These are phyloP conservation scores for Fusarium concolor DNA, from an alignment of 2,329 filamentous ascomycete genomes.

Conservation along the genomic window DNA sequence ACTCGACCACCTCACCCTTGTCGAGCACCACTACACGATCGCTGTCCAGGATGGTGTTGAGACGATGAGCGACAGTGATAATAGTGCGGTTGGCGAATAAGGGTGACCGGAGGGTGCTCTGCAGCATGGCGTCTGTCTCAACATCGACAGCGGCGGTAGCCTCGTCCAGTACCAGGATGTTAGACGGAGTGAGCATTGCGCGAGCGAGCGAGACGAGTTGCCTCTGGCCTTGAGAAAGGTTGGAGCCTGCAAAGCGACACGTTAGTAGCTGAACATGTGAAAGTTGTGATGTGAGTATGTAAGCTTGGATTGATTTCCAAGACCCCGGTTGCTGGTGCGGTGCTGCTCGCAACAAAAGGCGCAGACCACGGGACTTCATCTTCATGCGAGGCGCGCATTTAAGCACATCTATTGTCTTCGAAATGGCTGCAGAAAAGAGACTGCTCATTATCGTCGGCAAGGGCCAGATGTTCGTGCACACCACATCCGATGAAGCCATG, in stretches of 20 bases:
- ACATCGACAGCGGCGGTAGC: slow-evolving; percentile 84
- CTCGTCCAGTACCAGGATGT: slow-evolving; percentile 97
- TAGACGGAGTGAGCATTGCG: slow-evolving; percentile 92
- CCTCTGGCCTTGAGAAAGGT: slow-evolving; percentile 93
- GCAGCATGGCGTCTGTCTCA: slow-evolving; percentile 75
- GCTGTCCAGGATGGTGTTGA: slow-evolving; percentile 92
- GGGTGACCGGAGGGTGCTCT: slow-evolving; percentile 71
- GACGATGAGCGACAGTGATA: slow-evolving; percentile 97
- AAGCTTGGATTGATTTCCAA: neutral
- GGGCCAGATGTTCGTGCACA: slow-evolving; percentile 20
- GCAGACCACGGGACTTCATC: slow-evolving; percentile 48
- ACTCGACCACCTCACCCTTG: slow-evolving; percentile 89
- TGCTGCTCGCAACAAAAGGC: slow-evolving; percentile 6
- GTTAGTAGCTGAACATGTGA: slow-evolving; percentile 37
- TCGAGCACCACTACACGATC: slow-evolving; percentile 96
- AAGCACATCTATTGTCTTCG: slow-evolving; percentile 42
- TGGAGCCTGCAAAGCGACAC: slow-evolving; percentile 73
- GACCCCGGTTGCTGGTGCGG: slow-evolving; percentile 5
- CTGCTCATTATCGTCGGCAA: slow-evolving; percentile 26
- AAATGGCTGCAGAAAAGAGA: slow-evolving; percentile 29
- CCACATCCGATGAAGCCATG: slow-evolving; percentile 24
- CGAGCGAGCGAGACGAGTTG: slow-evolving; percentile 94
- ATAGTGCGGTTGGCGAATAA: slow-evolving; percentile 92
- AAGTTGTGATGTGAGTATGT: neutral
- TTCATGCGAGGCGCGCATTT: slow-evolving; percentile 53